Percentiles rank a stretch among this genome's conserved stretches.
These are phyloP conservation scores for Paulownia fortunei DNA, from an alignment of 257 asterid genomes.

Conservation along the genomic window DNA sequence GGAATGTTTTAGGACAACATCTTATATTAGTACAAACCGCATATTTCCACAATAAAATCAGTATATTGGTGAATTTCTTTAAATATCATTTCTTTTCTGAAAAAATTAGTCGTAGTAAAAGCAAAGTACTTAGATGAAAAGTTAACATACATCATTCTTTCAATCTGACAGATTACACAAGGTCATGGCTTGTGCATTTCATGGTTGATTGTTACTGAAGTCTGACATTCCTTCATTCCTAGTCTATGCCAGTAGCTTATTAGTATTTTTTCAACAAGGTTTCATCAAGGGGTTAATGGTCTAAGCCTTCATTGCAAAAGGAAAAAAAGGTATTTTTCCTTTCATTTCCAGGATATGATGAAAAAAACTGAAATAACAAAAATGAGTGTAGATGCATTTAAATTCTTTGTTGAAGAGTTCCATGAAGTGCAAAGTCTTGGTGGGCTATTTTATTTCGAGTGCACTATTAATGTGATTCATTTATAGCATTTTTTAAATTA, in stretches of 20 bases:
- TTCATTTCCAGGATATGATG: not conserved
- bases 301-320: not conserved
- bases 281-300: not conserved
- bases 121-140: not conserved
- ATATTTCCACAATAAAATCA: not conserved
- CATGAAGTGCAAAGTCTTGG: not conserved
- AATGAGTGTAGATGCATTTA: not conserved
- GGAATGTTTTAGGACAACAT: conserved; percentile 15
- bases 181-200: not conserved
- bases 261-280: not conserved
- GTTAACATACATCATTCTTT: not conserved
- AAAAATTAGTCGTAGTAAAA: not conserved
- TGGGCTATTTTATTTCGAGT: not conserved
- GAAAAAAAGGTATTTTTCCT: not conserved
- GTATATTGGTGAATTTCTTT: not conserved
- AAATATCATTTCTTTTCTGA: not conserved
- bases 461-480: not conserved
- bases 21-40: not conserved
- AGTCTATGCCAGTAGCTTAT: not conserved
- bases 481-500: too few species aligned
- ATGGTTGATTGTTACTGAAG: not conserved
- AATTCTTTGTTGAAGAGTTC: not conserved
- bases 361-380: not conserved
- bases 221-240: not conserved
- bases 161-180: not conserved